Evolutionary conservation across 2,329 filamentous ascomycete genomes (phyloP).

Genomic region (Coniochaeta sp.): DNA sequence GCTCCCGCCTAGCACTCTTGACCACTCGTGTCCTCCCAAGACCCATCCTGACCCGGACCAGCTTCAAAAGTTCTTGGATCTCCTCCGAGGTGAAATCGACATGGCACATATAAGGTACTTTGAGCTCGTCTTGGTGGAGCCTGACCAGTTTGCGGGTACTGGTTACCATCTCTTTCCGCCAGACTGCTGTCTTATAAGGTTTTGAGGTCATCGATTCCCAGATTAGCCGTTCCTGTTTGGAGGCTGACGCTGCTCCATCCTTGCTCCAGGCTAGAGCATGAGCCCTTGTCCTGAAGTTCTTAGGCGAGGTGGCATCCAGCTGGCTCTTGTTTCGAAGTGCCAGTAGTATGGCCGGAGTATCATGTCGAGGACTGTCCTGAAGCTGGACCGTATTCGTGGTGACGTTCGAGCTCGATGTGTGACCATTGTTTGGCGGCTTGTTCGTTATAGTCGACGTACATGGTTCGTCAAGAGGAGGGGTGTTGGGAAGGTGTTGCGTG

Average conservation of each 20-base stretch:
- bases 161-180: conserved; percentile 11
- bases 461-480: too few species aligned
- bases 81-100: conserved; percentile 38
- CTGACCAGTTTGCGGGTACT: conserved; percentile 9
- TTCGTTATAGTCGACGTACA: too few species aligned
- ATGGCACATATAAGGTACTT: conserved; percentile 23
- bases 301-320: conserved; percentile 2
- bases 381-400: neutral
- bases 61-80: conserved; percentile 15
- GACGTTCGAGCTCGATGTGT: neutral
- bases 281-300: conserved; percentile 11
- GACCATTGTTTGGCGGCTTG: too few species aligned
- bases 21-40: conserved; percentile 1
- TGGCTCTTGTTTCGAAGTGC: neutral
- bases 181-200: conserved; percentile 15
- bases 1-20: neutral
- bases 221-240: neutral
- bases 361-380: neutral
- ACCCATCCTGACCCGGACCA: conserved; percentile 9
- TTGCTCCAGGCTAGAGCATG: conserved; percentile 12
- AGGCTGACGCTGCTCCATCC: neutral
- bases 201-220: conserved; percentile 10
- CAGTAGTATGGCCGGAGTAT: neutral
- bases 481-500: too few species aligned
- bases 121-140: conserved; percentile 2